Evolutionary conservation across 169 alveolate species (phyloP), one percentile per base, ranked within the genome.

Genomic region (Cryptosporidium meleagridis): DNA sequence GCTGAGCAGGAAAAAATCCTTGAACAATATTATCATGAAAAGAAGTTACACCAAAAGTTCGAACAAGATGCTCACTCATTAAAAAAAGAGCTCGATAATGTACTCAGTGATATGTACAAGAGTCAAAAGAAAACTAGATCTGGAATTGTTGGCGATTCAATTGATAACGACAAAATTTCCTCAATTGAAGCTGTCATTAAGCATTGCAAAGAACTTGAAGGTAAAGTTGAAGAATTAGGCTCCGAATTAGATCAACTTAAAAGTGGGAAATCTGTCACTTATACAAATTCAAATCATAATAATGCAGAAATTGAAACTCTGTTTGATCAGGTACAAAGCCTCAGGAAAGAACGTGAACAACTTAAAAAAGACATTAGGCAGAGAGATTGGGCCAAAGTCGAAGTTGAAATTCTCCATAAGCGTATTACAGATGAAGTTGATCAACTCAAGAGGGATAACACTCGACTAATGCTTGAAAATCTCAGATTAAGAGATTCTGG

Each of bases 381-480:
- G 37, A 80, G 89, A 26, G 89, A 80, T 21, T 80, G 89, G 89
- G 89, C 89, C 18, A 80, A 59, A 48, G 68, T 80, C 12, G 89
- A 80, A 67, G 55, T 37, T 12, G 89, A 80, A 48, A 62, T 80
- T 26, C 29, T 65, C 18, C 75, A 80, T 41, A 80, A 80, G 44
- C 55, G 65, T 23, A 48, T 69, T 1, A 23, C 48, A 0, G 89
- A 80, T 35, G 89, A 80, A 21, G 31, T 65, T 21, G 89, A 80
- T 0, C 80, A 80, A 33, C 62, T 80, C 18, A 80, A 80, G 62
- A 80, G 75, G 26, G 89, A 80, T 26, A 80, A 80, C 45, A 53
- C 89, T 65, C 75, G 89, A 21, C 55, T 80, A 41, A 80, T 80
- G 89, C 89, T 80, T 65, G 89, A 80, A 80, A 80, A 80, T 62